A percentile compares a stretch with the other conserved stretches of the same genome.
Evolutionary conservation across 192 early-diverging fungal genomes (phyloP).

Genomic region (Coemansia sp.): DNA sequence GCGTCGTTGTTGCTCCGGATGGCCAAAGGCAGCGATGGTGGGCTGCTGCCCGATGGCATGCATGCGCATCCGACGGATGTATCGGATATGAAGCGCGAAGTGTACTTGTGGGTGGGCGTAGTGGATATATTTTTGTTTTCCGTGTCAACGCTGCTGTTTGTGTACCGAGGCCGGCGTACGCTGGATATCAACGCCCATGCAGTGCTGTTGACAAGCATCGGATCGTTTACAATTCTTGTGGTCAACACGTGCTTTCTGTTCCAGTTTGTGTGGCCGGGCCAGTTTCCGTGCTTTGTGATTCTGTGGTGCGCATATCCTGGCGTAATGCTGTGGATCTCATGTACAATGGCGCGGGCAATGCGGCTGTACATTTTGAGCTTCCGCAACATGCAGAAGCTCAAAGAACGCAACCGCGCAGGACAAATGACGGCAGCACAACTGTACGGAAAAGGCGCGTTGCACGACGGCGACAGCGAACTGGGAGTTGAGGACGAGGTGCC

Average conservation of each 20-base stretch:
- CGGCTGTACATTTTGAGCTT: slow-evolving; percentile 54
- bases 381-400: slow-evolving; percentile 52
- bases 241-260: slow-evolving; percentile 56
- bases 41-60: slow-evolving; percentile 37
- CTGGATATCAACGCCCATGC: slow-evolving; percentile 50
- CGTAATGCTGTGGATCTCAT: slow-evolving; percentile 56
- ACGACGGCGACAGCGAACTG: slow-evolving; percentile 22
- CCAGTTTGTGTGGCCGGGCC: slow-evolving; percentile 55
- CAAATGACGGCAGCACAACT: slow-evolving; percentile 55
- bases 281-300: slow-evolving; percentile 55
- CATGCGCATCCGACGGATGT: slow-evolving; percentile 27
- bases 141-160: slow-evolving; percentile 43
- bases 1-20: slow-evolving; percentile 6
- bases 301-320: slow-evolving; percentile 55
- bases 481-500: background rate
- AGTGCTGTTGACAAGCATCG: slow-evolving; percentile 52
- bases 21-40: slow-evolving; percentile 6
- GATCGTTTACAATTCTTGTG: slow-evolving; percentile 44
- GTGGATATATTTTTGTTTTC: slow-evolving; percentile 46
- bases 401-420: slow-evolving; percentile 50
- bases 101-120: slow-evolving; percentile 52
- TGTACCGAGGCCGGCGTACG: slow-evolving; percentile 50
- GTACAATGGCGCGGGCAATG: slow-evolving; percentile 52
- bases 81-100: slow-evolving; percentile 21
- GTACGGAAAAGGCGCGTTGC: slow-evolving; percentile 45